Conservation (phyloP, 208 protist genomes). For the Wallacemonas sp. region DNA sequence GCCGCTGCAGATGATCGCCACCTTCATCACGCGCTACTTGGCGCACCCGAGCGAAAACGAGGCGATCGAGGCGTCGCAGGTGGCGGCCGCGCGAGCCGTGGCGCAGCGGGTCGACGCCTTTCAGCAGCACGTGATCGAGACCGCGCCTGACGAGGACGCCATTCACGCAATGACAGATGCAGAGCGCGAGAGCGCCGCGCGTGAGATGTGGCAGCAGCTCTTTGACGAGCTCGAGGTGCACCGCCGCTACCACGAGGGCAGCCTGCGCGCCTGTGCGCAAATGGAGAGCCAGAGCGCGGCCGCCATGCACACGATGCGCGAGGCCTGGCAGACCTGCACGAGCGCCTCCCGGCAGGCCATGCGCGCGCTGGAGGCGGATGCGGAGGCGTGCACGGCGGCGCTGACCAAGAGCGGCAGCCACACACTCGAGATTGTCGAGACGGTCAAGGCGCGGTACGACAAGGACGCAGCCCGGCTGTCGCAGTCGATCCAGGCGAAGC, state of each 20-base stretch:
- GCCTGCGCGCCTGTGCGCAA: conserved; percentile 8
- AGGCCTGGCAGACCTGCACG: conserved; percentile 32
- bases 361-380: conserved; percentile 29
- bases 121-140: conserved; percentile 12
- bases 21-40: conserved; percentile 40
- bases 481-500: conserved; percentile 34
- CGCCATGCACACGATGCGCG: neutral
- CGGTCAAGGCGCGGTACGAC: conserved; percentile 37
- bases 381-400: conserved; percentile 34
- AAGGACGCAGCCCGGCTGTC: conserved; percentile 34
- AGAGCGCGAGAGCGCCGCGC: conserved; percentile 29
- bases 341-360: conserved; percentile 15
- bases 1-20: conserved; percentile 49
- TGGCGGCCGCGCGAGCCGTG: conserved; percentile 18
- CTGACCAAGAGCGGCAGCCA: conserved; percentile 30
- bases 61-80: conserved; percentile 28
- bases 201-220: conserved; percentile 61
- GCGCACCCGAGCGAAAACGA: conserved; percentile 18
- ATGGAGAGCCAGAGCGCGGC: conserved; percentile 9
- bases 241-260: conserved; percentile 29
- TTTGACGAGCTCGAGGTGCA: conserved; percentile 53
- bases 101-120: conserved; percentile 19
- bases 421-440: conserved; percentile 26
- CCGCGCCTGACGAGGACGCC: neutral
- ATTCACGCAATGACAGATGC: conserved; percentile 7